Conservation (phyloP, 208 protist species). For the Leptomonas seymouri region DNA sequence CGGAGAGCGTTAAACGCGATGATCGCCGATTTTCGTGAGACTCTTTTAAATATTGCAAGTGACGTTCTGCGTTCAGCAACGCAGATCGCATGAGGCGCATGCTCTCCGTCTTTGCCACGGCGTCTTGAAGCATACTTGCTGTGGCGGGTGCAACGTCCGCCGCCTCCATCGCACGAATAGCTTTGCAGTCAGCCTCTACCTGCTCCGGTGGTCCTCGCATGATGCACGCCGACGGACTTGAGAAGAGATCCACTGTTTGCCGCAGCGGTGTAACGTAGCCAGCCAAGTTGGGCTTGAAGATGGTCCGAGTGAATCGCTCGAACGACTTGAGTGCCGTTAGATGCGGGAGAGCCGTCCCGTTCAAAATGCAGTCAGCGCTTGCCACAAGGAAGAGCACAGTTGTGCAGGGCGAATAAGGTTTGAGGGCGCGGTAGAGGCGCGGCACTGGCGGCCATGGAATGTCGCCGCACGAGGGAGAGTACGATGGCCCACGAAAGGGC, state of each 20-base stretch:
- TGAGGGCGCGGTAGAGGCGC: conserved; percentile 49
- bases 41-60: conserved; percentile 7
- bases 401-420: conserved; percentile 9
- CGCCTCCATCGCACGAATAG: conserved; percentile 38
- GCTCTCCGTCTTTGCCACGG: conserved; percentile 7
- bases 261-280: conserved; percentile 35
- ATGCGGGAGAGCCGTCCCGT: conserved; percentile 31
- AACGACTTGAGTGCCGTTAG: conserved; percentile 60
- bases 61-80: conserved; percentile 4
- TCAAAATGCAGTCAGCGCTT: conserved; percentile 48
- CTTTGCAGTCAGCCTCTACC: conserved; percentile 38
- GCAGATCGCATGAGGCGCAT: background rate
- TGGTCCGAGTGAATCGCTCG: conserved; percentile 50
- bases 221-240: conserved; percentile 70
- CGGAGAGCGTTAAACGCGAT: too few species aligned
- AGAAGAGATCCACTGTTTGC: conserved; percentile 78
- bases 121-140: conserved; percentile 14
- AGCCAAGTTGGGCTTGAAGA: conserved; percentile 40
- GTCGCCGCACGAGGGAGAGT: conserved; percentile 1
- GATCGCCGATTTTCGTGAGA: background rate
- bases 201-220: conserved; percentile 52
- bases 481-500: conserved; percentile 13
- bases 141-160: conserved; percentile 4
- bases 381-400: conserved; percentile 72
- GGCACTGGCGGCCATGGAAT: conserved; percentile 82